Percentiles rank a stretch among this genome's conserved stretches.
phyloP scores from a whole-genome alignment of 208 protist species.

The Phytomonas sp. region DNA sequence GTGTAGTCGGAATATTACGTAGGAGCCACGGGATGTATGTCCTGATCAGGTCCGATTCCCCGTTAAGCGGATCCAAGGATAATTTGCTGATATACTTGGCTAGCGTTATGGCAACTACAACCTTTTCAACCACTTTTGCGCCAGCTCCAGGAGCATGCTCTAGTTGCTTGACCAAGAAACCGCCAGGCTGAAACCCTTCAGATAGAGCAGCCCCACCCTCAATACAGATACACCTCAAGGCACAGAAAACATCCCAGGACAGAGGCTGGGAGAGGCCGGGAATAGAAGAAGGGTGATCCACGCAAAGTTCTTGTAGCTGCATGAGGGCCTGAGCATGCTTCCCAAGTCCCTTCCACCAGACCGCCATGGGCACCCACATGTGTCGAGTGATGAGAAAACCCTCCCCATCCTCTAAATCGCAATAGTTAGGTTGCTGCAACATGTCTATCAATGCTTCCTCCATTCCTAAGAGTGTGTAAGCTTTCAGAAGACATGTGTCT shows the following conservation, averaged over 20 bases:
- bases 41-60: background rate
- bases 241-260: background rate
- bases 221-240: background rate
- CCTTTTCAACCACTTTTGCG: background rate
- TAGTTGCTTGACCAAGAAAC: background rate
- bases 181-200: background rate
- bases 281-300: slow-evolving; percentile 8
- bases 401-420: slow-evolving; percentile 20
- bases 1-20: background rate
- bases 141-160: background rate
- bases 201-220: background rate
- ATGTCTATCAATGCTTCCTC: slow-evolving; percentile 47
- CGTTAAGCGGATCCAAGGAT: background rate
- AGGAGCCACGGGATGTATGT: background rate
- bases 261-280: background rate
- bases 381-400: slow-evolving; percentile 23
- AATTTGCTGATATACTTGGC: background rate
- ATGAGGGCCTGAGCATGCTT: background rate
- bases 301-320: slow-evolving; percentile 8
- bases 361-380: slow-evolving; percentile 45
- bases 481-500: background rate
- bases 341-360: slow-evolving; percentile 21
- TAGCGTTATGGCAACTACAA: background rate
- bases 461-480: slow-evolving; percentile 4
- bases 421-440: slow-evolving; percentile 28